These are phyloP conservation scores for Cytospora schulzeri DNA, from an alignment of 2,329 filamentous ascomycete genomes.

Conservation along the genomic window DNA sequence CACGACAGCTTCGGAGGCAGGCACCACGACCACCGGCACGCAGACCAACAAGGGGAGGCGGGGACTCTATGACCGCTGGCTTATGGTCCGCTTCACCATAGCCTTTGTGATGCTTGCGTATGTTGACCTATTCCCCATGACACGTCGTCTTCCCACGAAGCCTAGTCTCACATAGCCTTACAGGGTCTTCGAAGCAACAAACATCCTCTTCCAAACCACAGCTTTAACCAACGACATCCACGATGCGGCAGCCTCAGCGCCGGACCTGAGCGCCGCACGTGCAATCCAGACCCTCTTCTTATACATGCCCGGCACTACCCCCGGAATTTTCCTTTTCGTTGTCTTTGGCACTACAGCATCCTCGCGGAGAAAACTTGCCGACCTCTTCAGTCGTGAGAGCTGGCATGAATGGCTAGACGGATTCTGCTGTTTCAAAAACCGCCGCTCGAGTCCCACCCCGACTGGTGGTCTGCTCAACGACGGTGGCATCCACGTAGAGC, in stretches of 20 bases:
- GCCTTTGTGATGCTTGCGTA: constrained; percentile 33
- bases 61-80: constrained; percentile 35
- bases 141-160: not conserved
- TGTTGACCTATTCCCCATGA: not conserved
- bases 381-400: constrained; percentile 23
- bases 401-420: constrained; percentile 13
- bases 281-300: constrained; percentile 28
- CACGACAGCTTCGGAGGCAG: constrained; percentile 17
- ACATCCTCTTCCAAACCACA: constrained; percentile 34
- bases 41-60: constrained; percentile 10
- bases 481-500: constrained; percentile 21
- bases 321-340: constrained; percentile 31
- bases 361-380: constrained; percentile 30
- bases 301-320: constrained; percentile 32
- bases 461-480: not conserved
- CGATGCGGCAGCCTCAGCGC: constrained; percentile 21
- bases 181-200: constrained; percentile 35
- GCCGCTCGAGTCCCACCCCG: not conserved
- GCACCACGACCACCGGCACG: constrained; percentile 3
- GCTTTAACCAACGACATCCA: constrained; percentile 29
- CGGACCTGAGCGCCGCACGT: constrained; percentile 29
- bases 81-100: constrained; percentile 35
- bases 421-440: not conserved
- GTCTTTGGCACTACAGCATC: constrained; percentile 33
- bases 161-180: not conserved